phyloP scores from a whole-genome alignment of 2,329 filamentous ascomycete species.

The Knufia fluminis region DNA sequence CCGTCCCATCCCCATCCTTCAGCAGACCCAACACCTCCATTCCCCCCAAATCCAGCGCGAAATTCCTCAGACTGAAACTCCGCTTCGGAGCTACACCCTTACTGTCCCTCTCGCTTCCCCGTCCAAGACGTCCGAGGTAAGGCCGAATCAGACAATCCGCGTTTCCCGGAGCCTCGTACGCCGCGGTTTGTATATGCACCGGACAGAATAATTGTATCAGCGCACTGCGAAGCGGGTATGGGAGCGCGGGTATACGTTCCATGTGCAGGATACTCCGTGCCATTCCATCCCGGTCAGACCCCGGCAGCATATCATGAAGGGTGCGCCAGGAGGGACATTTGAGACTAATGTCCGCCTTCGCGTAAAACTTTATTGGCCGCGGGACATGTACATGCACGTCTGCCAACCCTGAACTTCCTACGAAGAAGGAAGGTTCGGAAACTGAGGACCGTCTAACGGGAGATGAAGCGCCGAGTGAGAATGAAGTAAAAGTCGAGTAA shows the following conservation, averaged over 20 bases:
- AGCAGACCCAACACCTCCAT: too few relatives aligned
- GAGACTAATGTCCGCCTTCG: constrained; percentile 10
- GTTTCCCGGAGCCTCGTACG: constrained; percentile 27
- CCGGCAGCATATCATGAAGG: too few relatives aligned
- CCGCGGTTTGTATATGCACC: constrained; percentile 19
- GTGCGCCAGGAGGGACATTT: constrained; percentile 9
- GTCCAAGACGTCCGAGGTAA: constrained; percentile 43
- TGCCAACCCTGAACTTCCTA: background rate
- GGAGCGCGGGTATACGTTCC: constrained; percentile 30
- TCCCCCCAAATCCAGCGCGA: constrained; percentile 40
- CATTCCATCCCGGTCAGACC: too few relatives aligned
- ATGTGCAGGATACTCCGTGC: constrained; percentile 26
- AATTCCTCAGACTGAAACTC: constrained; percentile 39
- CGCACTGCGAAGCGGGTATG: constrained; percentile 20
- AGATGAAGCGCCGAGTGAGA: too few relatives aligned
- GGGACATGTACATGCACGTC: constrained; percentile 10
- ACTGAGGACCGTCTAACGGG: too few relatives aligned
- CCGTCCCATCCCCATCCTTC: constrained; percentile 39
- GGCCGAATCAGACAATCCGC: constrained; percentile 42
- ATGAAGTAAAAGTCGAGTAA: constrained; percentile 10
- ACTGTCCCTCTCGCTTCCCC: too few relatives aligned
- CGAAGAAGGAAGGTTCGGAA: too few relatives aligned
- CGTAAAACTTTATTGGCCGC: constrained; percentile 11
- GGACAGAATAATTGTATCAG: constrained; percentile 31
- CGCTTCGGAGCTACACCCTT: constrained; percentile 21